phyloP scores from a whole-genome alignment of 371 early-diverging fungal genomes.

The Mucor racemosus region DNA sequence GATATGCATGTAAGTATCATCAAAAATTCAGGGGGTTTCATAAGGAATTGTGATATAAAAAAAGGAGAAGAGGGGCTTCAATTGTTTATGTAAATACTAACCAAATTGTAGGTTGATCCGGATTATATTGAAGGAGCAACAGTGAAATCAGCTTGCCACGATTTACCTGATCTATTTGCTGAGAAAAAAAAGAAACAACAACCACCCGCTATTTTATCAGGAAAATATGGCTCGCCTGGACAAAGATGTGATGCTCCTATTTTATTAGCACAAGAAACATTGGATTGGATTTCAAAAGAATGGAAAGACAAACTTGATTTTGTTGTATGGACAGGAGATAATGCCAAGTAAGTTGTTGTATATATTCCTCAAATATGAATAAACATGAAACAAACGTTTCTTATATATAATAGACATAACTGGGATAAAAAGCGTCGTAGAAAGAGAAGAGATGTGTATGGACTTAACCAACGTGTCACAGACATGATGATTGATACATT shows the following conservation, averaged over 20 bases:
- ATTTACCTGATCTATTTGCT: conserved; percentile 8
- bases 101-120: conserved; percentile 48
- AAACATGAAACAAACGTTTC: conserved; percentile 1
- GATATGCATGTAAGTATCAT: conserved; percentile 66
- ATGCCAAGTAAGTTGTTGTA: conserved; percentile 57
- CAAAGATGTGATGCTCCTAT: conserved; percentile 76
- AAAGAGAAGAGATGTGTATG: conserved; percentile 60
- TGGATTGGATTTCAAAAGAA: conserved; percentile 66
- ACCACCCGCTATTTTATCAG: conserved; percentile 1
- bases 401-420: conserved; percentile 63
- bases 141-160: conserved; percentile 60
- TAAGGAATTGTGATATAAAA: conserved; percentile 4
- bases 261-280: conserved; percentile 67
- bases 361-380: background rate
- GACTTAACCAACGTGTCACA: conserved; percentile 47
- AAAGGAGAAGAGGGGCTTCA: background rate
- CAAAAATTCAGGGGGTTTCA: background rate
- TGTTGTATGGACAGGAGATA: conserved; percentile 84
- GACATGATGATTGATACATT: conserved; percentile 43
- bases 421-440: conserved; percentile 70
- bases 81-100: background rate
- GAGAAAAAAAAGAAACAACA: conserved; percentile 18
- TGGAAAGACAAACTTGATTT: conserved; percentile 72
- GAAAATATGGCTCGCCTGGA: conserved; percentile 54
- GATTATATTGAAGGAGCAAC: conserved; percentile 58